These are phyloP conservation scores for Puccinia horiana DNA, from an alignment of 1,284 basidiomycete genomes.

Conservation along the genomic window DNA sequence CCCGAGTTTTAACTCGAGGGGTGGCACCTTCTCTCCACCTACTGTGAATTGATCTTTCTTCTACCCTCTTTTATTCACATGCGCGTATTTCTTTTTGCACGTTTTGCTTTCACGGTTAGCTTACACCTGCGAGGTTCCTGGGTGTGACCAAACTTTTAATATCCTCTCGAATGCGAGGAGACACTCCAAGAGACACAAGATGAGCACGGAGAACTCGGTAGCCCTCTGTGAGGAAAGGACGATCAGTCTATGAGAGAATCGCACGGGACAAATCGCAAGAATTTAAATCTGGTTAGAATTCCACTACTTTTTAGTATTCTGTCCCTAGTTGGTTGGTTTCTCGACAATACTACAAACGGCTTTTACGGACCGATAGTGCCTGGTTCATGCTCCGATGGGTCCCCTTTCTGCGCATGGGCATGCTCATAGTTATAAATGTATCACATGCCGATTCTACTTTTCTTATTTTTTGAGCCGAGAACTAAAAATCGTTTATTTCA, in stretches of 20 bases:
- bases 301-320: not conserved
- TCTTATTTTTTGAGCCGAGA: too few species aligned
- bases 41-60: not conserved
- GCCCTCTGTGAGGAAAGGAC: not conserved
- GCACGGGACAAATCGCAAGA: not conserved
- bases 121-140: conserved; percentile 23
- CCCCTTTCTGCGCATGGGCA: too few species aligned
- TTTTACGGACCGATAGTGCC: too few species aligned
- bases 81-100: not conserved
- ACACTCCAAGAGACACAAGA: conserved; percentile 29
- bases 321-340: too few species aligned
- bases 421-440: too few species aligned
- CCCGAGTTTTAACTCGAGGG: not conserved
- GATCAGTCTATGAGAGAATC: not conserved
- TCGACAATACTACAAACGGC: too few species aligned
- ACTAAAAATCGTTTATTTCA: too few species aligned
- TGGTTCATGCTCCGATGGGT: too few species aligned
- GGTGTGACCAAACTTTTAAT: conserved; percentile 41
- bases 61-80: not conserved
- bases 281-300: not conserved
- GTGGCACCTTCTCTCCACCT: not conserved
- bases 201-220: not conserved
- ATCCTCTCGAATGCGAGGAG: conserved; percentile 32
- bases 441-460: too few species aligned
- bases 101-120: not conserved